A percentile compares a stretch with the other conserved stretches of the same genome.
phyloP scores from a whole-genome alignment of 2,329 filamentous ascomycete species.

The Ceratocystis ficicola region DNA sequence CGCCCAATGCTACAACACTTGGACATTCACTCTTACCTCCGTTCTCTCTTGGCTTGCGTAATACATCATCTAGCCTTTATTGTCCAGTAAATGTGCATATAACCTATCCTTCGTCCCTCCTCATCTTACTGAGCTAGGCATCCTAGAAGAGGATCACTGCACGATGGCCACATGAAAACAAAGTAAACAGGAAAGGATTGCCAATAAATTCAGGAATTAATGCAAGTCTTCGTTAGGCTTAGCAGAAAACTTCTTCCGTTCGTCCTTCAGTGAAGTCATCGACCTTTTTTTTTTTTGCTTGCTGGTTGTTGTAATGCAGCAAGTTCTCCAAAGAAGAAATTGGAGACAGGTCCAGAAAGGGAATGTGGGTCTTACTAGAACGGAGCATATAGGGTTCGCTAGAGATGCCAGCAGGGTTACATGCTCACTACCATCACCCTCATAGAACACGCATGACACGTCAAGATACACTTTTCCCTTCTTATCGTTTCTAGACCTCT shows the following conservation, averaged over 20 bases:
- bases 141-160: background rate
- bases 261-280: background rate
- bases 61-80: no score
- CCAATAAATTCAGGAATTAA: background rate
- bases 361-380: no score
- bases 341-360: no score
- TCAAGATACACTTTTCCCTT: no score
- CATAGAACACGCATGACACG: no score
- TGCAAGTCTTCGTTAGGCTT: background rate
- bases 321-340: background rate
- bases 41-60: no score
- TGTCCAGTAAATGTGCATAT: background rate
- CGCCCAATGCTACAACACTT: no score
- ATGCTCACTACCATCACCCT: background rate
- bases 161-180: background rate
- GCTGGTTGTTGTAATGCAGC: background rate
- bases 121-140: background rate
- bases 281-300: background rate
- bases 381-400: background rate
- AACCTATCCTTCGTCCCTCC: background rate
- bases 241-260: background rate
- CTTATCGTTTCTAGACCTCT: no score
- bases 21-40: no score
- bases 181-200: background rate
- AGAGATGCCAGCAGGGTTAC: background rate